Evolutionary conservation across 2,329 filamentous ascomycete species (phyloP).

Genomic region (Trichoderma pleuroti): DNA sequence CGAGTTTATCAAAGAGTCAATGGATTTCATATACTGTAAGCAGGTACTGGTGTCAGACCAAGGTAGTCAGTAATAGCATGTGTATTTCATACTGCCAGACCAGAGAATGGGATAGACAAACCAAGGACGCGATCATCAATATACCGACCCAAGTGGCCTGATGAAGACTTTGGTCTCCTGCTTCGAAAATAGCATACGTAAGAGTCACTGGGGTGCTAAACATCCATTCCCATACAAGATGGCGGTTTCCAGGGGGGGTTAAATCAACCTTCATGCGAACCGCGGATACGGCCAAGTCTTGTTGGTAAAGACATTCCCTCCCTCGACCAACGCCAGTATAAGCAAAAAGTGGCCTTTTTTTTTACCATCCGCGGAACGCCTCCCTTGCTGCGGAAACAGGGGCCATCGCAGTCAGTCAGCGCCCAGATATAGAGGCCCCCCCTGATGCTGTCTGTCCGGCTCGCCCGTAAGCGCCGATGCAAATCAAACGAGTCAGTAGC

Average conservation of each 20-base stretch:
- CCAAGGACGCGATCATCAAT: neutral
- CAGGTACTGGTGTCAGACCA: neutral
- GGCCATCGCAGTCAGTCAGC: neutral
- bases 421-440: neutral
- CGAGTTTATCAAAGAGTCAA: neutral
- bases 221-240: neutral
- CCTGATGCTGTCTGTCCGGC: neutral
- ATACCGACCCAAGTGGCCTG: neutral
- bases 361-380: neutral
- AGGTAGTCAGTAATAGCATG: neutral
- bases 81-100: neutral
- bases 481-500: neutral
- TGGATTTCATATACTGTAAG: neutral
- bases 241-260: neutral
- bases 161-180: neutral
- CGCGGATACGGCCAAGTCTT: neutral
- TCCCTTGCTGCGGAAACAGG: neutral
- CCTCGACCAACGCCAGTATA: neutral
- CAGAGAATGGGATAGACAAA: neutral
- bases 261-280: neutral
- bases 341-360: neutral
- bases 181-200: neutral
- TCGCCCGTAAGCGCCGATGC: neutral
- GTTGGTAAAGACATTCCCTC: neutral
- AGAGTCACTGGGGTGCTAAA: neutral